Evolutionary conservation across 805 yeast species (phyloP).

Genomic region (Candida lessepsii): DNA sequence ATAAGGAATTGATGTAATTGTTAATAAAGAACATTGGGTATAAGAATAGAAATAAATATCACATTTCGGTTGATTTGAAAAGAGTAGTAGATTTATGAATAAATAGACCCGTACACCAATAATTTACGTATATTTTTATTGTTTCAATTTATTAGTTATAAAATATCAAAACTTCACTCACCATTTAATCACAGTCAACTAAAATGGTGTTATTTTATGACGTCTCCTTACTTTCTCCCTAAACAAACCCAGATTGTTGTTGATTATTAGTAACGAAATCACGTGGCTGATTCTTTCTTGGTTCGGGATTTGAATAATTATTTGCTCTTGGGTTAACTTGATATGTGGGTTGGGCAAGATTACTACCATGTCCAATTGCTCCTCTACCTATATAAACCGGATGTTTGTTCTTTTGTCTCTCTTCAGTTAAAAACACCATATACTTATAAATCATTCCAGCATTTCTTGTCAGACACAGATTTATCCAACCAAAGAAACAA

Average conservation of each 20-base stretch:
- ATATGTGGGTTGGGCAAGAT: constrained; percentile 3
- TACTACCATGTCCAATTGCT: constrained; percentile 11
- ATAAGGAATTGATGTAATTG: too few species aligned
- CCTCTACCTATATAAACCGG: constrained; percentile 23
- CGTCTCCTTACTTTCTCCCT: too few species aligned
- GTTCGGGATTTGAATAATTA: constrained; percentile 11
- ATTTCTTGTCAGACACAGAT: constrained; percentile 85
- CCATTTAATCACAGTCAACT: too few species aligned
- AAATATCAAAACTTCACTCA: too few species aligned
- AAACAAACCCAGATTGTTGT: constrained; percentile 20
- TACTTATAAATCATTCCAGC: constrained; percentile 69
- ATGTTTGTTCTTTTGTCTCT: constrained; percentile 18
- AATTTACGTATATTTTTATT: too few species aligned
- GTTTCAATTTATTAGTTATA: too few species aligned
- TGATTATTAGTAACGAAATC: constrained; percentile 14
- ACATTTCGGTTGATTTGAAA: too few species aligned
- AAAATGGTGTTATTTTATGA: neutral
- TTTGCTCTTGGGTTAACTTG: constrained; percentile 2
- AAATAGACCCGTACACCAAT: too few species aligned
- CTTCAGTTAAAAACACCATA: constrained; percentile 19
- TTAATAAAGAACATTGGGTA: too few species aligned
- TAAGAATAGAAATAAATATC: too few species aligned
- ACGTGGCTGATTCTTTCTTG: neutral
- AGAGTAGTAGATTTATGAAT: too few species aligned
- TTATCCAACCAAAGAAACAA: constrained; percentile 71